Percentiles rank a stretch among this genome's conserved stretches.
phyloP scores from a whole-genome alignment of 495 filamentous ascomycete genomes.

The Hyaloscypha finlandica region DNA sequence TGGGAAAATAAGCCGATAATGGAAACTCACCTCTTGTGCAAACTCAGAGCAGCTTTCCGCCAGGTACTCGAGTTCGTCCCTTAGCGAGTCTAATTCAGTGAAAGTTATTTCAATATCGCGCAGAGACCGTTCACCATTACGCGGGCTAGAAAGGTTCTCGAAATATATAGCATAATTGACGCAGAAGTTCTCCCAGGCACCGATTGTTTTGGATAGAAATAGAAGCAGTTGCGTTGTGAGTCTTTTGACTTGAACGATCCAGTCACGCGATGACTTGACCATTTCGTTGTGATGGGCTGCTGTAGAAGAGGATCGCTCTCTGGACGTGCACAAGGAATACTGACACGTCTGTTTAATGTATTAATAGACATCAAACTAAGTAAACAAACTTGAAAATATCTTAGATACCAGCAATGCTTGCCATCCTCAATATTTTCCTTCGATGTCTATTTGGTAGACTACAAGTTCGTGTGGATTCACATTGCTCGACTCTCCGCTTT shows the following conservation, averaged over 20 bases:
- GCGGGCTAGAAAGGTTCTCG: conserved; percentile 1
- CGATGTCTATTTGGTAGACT: neutral
- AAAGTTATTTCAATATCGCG: conserved; percentile 2
- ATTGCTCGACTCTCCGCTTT: neutral
- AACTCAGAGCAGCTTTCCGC: conserved; percentile 10
- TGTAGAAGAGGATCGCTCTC: neutral
- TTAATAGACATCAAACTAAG: neutral
- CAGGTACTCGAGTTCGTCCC: neutral
- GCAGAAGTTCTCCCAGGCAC: conserved; percentile 3
- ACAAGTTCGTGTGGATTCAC: neutral
- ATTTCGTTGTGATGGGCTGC: neutral
- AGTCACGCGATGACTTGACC: neutral
- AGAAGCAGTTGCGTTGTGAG: conserved; percentile 3
- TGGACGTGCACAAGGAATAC: conserved; percentile 1
- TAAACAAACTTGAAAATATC: no score
- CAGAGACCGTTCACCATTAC: neutral
- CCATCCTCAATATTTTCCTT: neutral
- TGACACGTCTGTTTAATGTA: neutral
- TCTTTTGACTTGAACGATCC: conserved; percentile 9
- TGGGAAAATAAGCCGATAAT: neutral
- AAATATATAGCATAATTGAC: conserved; percentile 7
- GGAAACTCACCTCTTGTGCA: conserved; percentile 8
- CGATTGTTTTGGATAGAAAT: neutral
- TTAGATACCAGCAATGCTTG: neutral
- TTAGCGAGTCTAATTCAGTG: conserved; percentile 6